Evolutionary conservation across 805 yeast genomes (phyloP).

Genomic region (Sugiyamaella boreocaroliniensis): DNA sequence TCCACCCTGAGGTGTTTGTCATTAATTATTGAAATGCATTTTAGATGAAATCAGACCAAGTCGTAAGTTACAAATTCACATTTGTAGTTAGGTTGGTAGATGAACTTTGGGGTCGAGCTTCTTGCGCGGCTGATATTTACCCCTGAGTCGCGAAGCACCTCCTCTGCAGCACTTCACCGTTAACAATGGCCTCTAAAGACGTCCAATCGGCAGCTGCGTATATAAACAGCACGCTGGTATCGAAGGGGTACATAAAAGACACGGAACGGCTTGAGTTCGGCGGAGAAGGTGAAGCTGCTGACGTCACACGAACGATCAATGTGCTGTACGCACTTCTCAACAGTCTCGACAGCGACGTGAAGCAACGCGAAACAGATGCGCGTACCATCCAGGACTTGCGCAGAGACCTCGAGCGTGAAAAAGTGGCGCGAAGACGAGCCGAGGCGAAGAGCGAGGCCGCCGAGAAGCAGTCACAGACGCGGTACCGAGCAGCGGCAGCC

Average conservation of each 20-base stretch:
- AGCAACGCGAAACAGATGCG: slow-evolving; percentile 9
- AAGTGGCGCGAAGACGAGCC: not conserved
- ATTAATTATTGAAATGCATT: too few species aligned
- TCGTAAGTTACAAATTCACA: too few species aligned
- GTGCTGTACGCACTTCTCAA: slow-evolving; percentile 22
- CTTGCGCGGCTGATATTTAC: not conserved
- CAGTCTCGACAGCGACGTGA: slow-evolving; percentile 15
- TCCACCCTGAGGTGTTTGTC: not conserved
- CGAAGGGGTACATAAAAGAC: slow-evolving; percentile 21
- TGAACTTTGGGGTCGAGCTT: too few species aligned
- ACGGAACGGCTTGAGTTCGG: slow-evolving; percentile 16
- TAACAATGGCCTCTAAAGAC: slow-evolving; percentile 5
- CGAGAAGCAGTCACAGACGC: slow-evolving; percentile 9
- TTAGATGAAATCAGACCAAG: too few species aligned
- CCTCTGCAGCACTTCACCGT: not conserved
- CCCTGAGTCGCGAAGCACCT: not conserved
- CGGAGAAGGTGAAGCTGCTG: slow-evolving; percentile 1
- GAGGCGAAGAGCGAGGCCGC: slow-evolving; percentile 6
- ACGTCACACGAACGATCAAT: slow-evolving; percentile 21
- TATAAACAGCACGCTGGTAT: slow-evolving; percentile 20
- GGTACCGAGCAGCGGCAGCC: slow-evolving; percentile 3
- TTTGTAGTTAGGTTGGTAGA: too few species aligned
- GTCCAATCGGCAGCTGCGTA: slow-evolving; percentile 18
- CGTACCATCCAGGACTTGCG: slow-evolving; percentile 10
- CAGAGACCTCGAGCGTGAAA: slow-evolving; percentile 9